phyloP scores from a whole-genome alignment of 371 early-diverging fungal species.

The Actinomortierella ambigua region DNA sequence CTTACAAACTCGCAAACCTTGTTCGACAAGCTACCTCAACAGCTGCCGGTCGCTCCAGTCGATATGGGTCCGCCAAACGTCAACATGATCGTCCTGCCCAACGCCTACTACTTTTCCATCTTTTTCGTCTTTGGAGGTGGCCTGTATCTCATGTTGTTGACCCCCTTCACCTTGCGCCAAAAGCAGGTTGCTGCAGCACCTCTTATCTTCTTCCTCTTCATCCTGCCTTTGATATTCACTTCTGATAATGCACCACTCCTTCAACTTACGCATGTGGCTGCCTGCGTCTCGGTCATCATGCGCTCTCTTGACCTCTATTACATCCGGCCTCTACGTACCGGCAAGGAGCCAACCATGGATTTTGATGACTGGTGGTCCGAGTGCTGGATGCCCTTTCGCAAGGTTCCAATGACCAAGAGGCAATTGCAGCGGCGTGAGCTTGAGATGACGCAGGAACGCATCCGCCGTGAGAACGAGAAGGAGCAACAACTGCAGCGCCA shows the following conservation, averaged over 20 bases:
- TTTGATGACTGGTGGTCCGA: constrained; percentile 40
- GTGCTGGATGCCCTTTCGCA: constrained; percentile 44
- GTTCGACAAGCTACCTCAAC: constrained; percentile 15
- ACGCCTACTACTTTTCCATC: constrained; percentile 31
- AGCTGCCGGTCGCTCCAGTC: constrained; percentile 25
- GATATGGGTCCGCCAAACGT: constrained; percentile 1
- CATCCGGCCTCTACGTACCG: constrained; percentile 35
- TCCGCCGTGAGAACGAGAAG: constrained; percentile 18
- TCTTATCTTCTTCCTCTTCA: constrained; percentile 14
- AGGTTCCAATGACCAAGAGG: constrained; percentile 37
- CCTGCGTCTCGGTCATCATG: constrained; percentile 40
- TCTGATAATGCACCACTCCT: constrained; percentile 14
- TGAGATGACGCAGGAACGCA: constrained; percentile 19
- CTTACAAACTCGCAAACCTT: constrained; percentile 12
- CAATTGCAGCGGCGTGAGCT: constrained; percentile 36
- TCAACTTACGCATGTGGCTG: constrained; percentile 22
- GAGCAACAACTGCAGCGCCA: background rate
- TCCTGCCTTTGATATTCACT: constrained; percentile 23
- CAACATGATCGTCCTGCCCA: constrained; percentile 15
- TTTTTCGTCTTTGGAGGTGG: constrained; percentile 45
- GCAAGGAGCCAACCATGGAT: constrained; percentile 37
- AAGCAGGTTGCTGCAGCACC: constrained; percentile 37
- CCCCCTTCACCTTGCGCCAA: constrained; percentile 25
- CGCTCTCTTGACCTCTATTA: constrained; percentile 41
- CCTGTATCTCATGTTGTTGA: constrained; percentile 37